phyloP scores from a whole-genome alignment of 2,329 filamentous ascomycete species.

The Stachybotrys elegans region DNA sequence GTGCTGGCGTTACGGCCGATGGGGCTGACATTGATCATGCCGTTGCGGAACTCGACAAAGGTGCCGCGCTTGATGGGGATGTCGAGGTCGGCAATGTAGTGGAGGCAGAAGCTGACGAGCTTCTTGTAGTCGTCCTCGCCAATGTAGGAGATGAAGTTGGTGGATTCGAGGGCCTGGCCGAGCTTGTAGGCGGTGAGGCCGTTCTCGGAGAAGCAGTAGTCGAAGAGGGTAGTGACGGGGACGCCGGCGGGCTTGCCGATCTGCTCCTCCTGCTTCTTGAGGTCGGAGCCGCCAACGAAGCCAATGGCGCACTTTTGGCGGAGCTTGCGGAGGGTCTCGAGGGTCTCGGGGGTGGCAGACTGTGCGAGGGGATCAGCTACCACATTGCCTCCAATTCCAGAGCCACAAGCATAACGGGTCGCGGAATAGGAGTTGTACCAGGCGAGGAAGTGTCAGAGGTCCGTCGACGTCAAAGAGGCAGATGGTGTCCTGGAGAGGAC shows the following conservation, averaged over 20 bases:
- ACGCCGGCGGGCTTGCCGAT: constrained; percentile 60
- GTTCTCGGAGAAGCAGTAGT: constrained; percentile 97
- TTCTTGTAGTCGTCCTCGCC: constrained; percentile 80
- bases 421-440: constrained; percentile 60
- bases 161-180: constrained; percentile 68
- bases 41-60: constrained; percentile 84
- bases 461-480: constrained; percentile 95
- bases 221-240: constrained; percentile 81
- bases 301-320: constrained; percentile 86
- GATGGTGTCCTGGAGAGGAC: constrained; percentile 88
- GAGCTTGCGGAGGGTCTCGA: constrained; percentile 70
- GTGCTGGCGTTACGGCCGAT: constrained; percentile 80
- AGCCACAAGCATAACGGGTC: no score
- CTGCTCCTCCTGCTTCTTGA: constrained; percentile 94
- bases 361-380: constrained; percentile 27
- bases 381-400: no score
- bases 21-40: constrained; percentile 84
- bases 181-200: constrained; percentile 86
- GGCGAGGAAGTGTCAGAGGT: constrained; percentile 79
- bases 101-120: constrained; percentile 69
- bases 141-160: constrained; percentile 87
- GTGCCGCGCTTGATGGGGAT: constrained; percentile 79
- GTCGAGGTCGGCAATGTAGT: constrained; percentile 80
- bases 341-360: constrained; percentile 74
- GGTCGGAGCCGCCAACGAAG: constrained; percentile 88